A percentile compares a stretch with the other conserved stretches of the same genome.
These are phyloP conservation scores for Chloris gayana DNA, from an alignment of 176 grass and related monocot genomes.

Conservation along the genomic window DNA sequence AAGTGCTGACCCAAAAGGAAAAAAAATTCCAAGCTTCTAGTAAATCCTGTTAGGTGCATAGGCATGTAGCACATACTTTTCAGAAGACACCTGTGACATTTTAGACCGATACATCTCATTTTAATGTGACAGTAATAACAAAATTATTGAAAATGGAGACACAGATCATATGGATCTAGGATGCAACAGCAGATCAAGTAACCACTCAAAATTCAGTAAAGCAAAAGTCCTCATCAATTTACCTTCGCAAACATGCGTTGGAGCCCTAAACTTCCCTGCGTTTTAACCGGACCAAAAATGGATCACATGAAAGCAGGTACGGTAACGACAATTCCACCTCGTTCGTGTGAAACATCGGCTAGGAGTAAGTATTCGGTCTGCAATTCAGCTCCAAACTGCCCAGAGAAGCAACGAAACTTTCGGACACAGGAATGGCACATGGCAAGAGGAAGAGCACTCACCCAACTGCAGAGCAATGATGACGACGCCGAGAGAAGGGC, in stretches of 20 bases:
- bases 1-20: not conserved
- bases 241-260: not conserved
- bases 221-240: not conserved
- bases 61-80: not conserved
- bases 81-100: not conserved
- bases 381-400: not conserved
- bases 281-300: not conserved
- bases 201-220: not conserved
- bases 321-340: not conserved
- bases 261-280: not conserved
- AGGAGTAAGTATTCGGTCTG: not conserved
- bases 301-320: not conserved
- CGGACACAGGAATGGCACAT: not conserved
- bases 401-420: not conserved
- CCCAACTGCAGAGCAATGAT: not conserved
- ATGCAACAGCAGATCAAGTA: slow-evolving; percentile 12
- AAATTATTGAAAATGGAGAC: not conserved
- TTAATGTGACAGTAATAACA: not conserved
- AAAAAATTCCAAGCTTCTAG: not conserved
- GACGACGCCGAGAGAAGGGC: not conserved
- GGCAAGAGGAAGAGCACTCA: slow-evolving; percentile 4
- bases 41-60: not conserved
- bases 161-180: slow-evolving; percentile 2
- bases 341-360: not conserved
- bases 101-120: not conserved